Conservation (phyloP, 768 basidiomycete species). For the Pilatotrama ljubarskyi region DNA sequence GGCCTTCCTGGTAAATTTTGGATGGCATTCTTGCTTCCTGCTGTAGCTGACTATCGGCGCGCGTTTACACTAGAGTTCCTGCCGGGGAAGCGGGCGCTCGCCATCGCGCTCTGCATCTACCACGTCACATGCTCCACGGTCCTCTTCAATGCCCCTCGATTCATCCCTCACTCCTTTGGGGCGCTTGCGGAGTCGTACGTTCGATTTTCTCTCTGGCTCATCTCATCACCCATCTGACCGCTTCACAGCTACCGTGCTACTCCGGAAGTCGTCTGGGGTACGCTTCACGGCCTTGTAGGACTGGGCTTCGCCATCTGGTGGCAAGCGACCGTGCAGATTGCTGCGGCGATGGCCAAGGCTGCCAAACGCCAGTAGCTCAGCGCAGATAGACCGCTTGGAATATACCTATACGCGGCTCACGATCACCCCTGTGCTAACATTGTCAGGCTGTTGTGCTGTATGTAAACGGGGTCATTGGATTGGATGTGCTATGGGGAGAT, state of each 20-base stretch:
- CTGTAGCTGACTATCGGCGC: too few species aligned
- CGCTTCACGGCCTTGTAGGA: conserved; percentile 68
- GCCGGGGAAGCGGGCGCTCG: conserved; percentile 82
- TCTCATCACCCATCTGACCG: not conserved
- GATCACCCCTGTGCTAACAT: not conserved
- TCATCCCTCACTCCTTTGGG: conserved; percentile 76
- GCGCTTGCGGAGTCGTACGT: conserved; percentile 59
- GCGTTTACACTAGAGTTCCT: conserved; percentile 59
- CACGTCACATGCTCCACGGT: conserved; percentile 73
- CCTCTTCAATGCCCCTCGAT: conserved; percentile 73
- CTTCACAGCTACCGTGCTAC: conserved; percentile 55
- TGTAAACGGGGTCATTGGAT: too few species aligned
- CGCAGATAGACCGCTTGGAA: not conserved
- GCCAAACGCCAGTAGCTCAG: conserved; percentile 21
- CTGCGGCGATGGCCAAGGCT: conserved; percentile 19
- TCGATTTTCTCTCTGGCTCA: not conserved
- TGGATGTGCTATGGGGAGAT: too few species aligned
- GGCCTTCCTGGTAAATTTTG: conserved; percentile 63
- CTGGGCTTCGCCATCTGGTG: conserved; percentile 79
- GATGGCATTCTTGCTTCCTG: too few species aligned
- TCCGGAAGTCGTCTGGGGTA: conserved; percentile 75
- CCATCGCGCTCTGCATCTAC: conserved; percentile 74
- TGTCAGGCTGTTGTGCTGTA: too few species aligned
- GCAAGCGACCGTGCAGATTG: conserved; percentile 64
- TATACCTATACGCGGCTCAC: not conserved